phyloP scores from a whole-genome alignment of 345 rosid genomes.

The Sisymbrium irio region DNA sequence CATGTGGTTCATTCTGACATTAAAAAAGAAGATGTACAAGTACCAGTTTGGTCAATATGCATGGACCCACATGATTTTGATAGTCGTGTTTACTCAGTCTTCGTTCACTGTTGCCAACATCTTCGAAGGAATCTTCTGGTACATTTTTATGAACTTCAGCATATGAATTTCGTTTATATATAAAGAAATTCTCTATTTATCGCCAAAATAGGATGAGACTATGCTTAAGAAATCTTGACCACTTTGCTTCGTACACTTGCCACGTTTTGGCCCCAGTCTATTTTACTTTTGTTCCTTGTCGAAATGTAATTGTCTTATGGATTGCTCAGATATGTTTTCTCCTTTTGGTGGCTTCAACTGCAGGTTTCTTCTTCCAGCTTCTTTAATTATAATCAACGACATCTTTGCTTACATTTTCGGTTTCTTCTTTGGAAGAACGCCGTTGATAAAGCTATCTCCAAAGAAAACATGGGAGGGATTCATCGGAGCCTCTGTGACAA shows the following conservation, averaged over 20 bases:
- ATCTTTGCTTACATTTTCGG: slow-evolving; percentile 83
- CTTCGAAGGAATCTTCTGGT: slow-evolving; percentile 99
- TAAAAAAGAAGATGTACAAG: slow-evolving; percentile 98
- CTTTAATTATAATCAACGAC: slow-evolving; percentile 93
- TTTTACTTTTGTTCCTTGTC: neutral
- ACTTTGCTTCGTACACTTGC: neutral
- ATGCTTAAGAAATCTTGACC: neutral
- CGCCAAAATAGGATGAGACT: neutral
- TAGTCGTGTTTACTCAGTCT: slow-evolving; percentile 91
- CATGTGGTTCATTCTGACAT: slow-evolving; percentile 95
- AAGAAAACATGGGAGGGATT: slow-evolving; percentile 99
- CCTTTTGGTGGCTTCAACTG: slow-evolving; percentile 21
- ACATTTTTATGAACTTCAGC: neutral
- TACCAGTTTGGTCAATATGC: slow-evolving; percentile 99
- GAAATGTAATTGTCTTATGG: neutral
- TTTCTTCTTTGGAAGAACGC: slow-evolving; percentile 97
- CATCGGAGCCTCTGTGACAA: slow-evolving; percentile 88
- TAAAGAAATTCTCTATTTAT: neutral
- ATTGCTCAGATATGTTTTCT: neutral
- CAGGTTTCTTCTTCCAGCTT: slow-evolving; percentile 98
- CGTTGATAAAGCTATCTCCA: slow-evolving; percentile 90
- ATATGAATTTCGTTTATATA: neutral
- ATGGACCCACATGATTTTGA: slow-evolving; percentile 98
- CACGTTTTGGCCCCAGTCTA: neutral
- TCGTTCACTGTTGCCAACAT: slow-evolving; percentile 99